Conservation (phyloP, 192 early-diverging fungal genomes). For the Coemansia reversa region DNA sequence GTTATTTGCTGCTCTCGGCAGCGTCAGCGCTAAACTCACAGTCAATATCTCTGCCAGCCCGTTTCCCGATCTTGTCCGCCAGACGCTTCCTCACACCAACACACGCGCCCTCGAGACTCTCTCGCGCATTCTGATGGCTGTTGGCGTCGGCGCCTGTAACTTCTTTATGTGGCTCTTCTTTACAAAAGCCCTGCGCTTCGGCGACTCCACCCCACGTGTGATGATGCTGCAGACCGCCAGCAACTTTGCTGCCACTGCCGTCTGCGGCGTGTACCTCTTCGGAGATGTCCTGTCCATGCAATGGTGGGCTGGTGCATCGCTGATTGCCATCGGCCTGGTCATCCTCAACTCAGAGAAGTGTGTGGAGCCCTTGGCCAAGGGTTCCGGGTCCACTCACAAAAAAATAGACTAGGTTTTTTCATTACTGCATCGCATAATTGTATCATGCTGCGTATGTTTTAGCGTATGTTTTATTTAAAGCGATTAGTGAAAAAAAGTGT, state of each 20-base stretch:
- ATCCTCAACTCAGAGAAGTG: conserved; percentile 13
- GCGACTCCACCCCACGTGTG: conserved; percentile 73
- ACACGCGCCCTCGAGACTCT: conserved; percentile 6
- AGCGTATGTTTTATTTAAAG: too few relatives aligned
- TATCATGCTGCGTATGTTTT: too few relatives aligned
- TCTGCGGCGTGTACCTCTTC: conserved; percentile 72
- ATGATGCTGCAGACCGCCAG: conserved; percentile 76
- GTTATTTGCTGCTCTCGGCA: conserved; percentile 71
- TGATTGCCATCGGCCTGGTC: conserved; percentile 58
- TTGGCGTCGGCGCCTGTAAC: conserved; percentile 67
- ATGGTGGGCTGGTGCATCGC: conserved; percentile 84
- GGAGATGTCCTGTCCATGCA: conserved; percentile 66
- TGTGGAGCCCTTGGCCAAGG: not conserved
- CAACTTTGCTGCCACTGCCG: conserved; percentile 73
- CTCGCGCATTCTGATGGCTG: conserved; percentile 56
- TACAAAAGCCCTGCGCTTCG: conserved; percentile 75
- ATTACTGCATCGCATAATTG: too few relatives aligned
- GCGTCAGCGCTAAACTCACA: conserved; percentile 75
- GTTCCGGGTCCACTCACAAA: not conserved
- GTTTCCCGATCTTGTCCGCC: conserved; percentile 10
- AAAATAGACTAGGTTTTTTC: too few relatives aligned
- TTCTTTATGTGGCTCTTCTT: conserved; percentile 87
- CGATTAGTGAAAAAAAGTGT: too few relatives aligned
- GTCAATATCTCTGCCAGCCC: conserved; percentile 36
- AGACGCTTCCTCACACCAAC: conserved; percentile 20